Evolutionary conservation across 768 basidiomycete genomes (phyloP).

Genomic region (Leccinum uliginosum): DNA sequence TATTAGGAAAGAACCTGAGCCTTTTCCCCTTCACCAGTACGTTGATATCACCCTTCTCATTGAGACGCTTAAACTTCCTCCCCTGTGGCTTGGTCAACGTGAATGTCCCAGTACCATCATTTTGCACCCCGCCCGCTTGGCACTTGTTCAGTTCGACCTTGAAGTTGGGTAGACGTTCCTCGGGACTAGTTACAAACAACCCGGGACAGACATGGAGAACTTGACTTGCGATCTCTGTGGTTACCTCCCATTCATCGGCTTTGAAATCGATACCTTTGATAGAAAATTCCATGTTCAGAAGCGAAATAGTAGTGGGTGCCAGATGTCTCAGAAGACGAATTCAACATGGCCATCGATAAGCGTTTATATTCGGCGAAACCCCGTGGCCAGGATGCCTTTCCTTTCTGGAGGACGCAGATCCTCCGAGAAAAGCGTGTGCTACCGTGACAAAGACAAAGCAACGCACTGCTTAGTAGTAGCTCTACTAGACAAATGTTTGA

Average conservation of each 20-base stretch:
- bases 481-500: background rate
- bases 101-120: conserved; percentile 48
- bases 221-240: conserved; percentile 43
- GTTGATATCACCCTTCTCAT: conserved; percentile 33
- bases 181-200: conserved; percentile 19
- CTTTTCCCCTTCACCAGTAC: conserved; percentile 40
- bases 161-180: conserved; percentile 51
- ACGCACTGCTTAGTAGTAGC: background rate
- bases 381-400: background rate
- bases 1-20: conserved; percentile 28
- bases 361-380: background rate
- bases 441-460: background rate
- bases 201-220: conserved; percentile 47
- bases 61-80: conserved; percentile 42
- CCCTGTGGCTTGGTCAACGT: conserved; percentile 33
- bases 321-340: background rate
- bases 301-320: background rate
- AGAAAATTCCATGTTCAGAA: conserved; percentile 35
- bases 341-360: conserved; percentile 5
- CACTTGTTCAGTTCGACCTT: conserved; percentile 48
- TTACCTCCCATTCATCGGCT: conserved; percentile 53
- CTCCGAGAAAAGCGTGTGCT: background rate
- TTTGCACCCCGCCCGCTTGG: conserved; percentile 47
- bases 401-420: conserved; percentile 8
- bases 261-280: conserved; percentile 32